Base-by-base conservation (phyloP, 164 flowering plant genomes). In the Platanus orientalis region DNA sequence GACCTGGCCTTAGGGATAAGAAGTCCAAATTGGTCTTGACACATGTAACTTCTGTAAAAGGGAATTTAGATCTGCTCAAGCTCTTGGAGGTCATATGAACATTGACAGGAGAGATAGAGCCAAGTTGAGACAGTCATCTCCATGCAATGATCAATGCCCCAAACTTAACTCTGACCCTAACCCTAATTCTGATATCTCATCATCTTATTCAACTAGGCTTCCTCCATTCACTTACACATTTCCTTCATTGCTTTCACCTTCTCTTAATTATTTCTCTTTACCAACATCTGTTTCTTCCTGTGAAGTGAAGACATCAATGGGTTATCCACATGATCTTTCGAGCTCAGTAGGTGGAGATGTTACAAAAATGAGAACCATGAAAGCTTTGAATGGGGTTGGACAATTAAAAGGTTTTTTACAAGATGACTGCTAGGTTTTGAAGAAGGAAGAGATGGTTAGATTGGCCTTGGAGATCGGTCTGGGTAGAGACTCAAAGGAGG, bases 11-110 rank as follows among this genome's bases (percentile, higher is more conserved):
- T n/a, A n/a, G n/a, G n/a, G n/a, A n/a, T n/a, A n/a, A n/a, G n/a
- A n/a, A n/a, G n/a, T n/a, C n/a, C n/a, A n/a, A n/a, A n/a, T n/a
- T n/a, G n/a, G n/a, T n/a, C n/a, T n/a, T n/a, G n/a, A n/a, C n/a
- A 61, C 82, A 11, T 88, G 91, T 63, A 84, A 80, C 69, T 88
- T 86, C 63, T 88, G 95, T 75, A 83, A 73, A 60, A 84, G 87
- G 60, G 88, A 83, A 60, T 88, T 88, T 63, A 80, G 80, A 72
- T 88, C 91, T 57, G 91, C 95, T 58, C 95, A 88, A 75, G 92
- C 88, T 32, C 83, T 84, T 54, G 91, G 91, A 7, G 91, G 88
- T 24, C 91, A 86, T 69, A 86, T 88, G 94, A 88, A 88, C 63
- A 89, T 88, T 45, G 90, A 87, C 32, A 79, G 90, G 61, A 81